A percentile compares a stretch with the other conserved stretches of the same genome.
Conservation (phyloP, 768 basidiomycete genomes). For the Hypholoma sublateritium region DNA sequence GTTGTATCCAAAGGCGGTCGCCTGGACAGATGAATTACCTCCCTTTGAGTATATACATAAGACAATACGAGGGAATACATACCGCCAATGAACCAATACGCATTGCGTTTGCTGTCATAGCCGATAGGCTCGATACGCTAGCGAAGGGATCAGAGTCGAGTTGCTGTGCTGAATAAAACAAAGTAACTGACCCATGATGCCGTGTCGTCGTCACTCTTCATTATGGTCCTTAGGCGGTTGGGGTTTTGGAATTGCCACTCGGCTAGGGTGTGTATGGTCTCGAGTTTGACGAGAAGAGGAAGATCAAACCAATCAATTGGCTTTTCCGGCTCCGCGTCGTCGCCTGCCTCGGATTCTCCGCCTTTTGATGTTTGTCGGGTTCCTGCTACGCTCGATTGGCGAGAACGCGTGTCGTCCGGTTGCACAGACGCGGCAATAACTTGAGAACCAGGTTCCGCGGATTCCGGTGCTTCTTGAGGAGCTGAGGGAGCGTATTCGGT, state of each 20-base stretch:
- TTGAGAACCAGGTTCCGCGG: background rate
- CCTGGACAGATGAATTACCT: constrained; percentile 36
- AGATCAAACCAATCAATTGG: constrained; percentile 71
- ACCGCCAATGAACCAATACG: constrained; percentile 88
- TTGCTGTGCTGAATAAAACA: constrained; percentile 1
- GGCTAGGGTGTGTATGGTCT: constrained; percentile 66
- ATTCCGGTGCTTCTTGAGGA: background rate
- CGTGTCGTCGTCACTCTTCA: constrained; percentile 78
- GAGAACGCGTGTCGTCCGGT: constrained; percentile 6
- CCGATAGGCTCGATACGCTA: constrained; percentile 87
- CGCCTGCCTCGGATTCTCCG: constrained; percentile 6
- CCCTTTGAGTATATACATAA: background rate
- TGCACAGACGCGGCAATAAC: background rate
- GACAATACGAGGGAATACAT: constrained; percentile 21
- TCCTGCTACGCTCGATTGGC: constrained; percentile 16
- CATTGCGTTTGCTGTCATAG: constrained; percentile 74
- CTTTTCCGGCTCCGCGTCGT: constrained; percentile 27
- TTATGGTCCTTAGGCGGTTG: constrained; percentile 61
- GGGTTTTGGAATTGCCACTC: constrained; percentile 92
- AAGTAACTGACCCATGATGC: constrained; percentile 67
- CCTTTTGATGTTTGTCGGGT: constrained; percentile 4
- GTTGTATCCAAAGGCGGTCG: constrained; percentile 86
- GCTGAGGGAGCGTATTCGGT: background rate
- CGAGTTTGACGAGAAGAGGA: constrained; percentile 69
- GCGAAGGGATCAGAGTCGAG: constrained; percentile 1